Percentiles rank a stretch among this genome's conserved stretches.
Conservation (phyloP, 2,329 filamentous ascomycete genomes). For the Colletotrichum musae region DNA sequence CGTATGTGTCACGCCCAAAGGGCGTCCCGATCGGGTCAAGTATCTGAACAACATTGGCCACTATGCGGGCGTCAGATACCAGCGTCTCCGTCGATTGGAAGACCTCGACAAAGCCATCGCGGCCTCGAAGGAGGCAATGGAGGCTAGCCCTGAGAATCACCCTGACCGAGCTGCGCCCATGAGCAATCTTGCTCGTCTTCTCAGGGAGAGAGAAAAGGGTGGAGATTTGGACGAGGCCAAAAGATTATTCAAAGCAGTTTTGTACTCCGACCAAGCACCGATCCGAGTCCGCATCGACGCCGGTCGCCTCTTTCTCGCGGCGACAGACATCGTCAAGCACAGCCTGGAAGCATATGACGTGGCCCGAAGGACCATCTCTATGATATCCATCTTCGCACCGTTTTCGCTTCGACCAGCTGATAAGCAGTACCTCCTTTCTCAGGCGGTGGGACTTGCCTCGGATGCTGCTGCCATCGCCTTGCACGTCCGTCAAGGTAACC, state of each 20-base stretch:
- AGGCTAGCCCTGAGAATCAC: background rate
- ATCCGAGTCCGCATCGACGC: background rate
- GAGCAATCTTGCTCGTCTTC: background rate
- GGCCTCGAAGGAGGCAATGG: background rate
- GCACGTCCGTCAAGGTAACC: conserved; percentile 16
- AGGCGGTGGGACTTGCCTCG: conserved; percentile 42
- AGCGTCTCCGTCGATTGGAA: too few species aligned
- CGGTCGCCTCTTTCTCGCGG: background rate
- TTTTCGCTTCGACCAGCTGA: conserved; percentile 30
- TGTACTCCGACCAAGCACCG: background rate
- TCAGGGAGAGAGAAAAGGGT: background rate
- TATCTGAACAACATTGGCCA: conserved; percentile 9
- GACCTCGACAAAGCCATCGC: background rate
- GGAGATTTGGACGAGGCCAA: background rate
- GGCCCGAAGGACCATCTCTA: background rate
- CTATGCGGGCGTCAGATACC: conserved; percentile 8
- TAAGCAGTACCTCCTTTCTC: conserved; percentile 43
- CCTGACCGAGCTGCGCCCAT: background rate
- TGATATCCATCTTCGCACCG: background rate
- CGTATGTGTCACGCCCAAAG: background rate
- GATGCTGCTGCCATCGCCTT: conserved; percentile 44
- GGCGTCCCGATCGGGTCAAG: background rate
- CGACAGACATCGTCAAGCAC: background rate
- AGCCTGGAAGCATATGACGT: background rate
- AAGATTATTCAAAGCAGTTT: background rate